phyloP scores from a whole-genome alignment of 345 rosid genomes.

The Boechera stricta region DNA sequence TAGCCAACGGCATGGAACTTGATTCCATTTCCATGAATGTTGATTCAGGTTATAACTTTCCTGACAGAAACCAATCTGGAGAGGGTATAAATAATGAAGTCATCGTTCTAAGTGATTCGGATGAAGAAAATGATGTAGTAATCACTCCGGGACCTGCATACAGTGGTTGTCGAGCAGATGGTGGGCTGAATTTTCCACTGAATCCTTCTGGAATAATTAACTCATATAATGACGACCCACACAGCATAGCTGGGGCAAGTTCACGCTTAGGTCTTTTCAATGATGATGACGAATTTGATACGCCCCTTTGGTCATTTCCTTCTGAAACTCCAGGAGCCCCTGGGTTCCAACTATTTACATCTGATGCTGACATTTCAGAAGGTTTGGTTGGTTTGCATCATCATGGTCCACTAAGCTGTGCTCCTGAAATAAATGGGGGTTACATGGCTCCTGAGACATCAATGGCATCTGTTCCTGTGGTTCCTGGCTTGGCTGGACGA shows the following conservation, averaged over 20 bases:
- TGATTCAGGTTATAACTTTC: constrained; percentile 59
- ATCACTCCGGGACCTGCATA: constrained; percentile 60
- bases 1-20: constrained; percentile 68
- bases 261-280: constrained; percentile 71
- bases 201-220: constrained; percentile 61
- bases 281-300: constrained; percentile 71
- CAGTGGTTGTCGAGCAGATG: constrained; percentile 52
- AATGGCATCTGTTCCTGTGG: constrained; percentile 51
- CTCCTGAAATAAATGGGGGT: constrained; percentile 67
- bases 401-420: constrained; percentile 58
- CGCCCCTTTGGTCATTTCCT: constrained; percentile 76
- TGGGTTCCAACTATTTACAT: constrained; percentile 75
- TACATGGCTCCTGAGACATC: constrained; percentile 69
- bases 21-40: constrained; percentile 77
- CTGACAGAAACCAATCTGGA: constrained; percentile 56
- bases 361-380: constrained; percentile 64
- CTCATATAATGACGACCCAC: constrained; percentile 66
- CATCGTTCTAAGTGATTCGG: constrained; percentile 92
- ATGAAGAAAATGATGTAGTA: constrained; percentile 75
- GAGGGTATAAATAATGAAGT: constrained; percentile 66
- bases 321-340: constrained; percentile 69
- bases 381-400: constrained; percentile 65
- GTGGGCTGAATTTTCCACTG: constrained; percentile 63
- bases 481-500: constrained; percentile 59
- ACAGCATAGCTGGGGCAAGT: constrained; percentile 57